Conservation (phyloP, 1,284 basidiomycete genomes). For the Retiboletus fuscus region DNA sequence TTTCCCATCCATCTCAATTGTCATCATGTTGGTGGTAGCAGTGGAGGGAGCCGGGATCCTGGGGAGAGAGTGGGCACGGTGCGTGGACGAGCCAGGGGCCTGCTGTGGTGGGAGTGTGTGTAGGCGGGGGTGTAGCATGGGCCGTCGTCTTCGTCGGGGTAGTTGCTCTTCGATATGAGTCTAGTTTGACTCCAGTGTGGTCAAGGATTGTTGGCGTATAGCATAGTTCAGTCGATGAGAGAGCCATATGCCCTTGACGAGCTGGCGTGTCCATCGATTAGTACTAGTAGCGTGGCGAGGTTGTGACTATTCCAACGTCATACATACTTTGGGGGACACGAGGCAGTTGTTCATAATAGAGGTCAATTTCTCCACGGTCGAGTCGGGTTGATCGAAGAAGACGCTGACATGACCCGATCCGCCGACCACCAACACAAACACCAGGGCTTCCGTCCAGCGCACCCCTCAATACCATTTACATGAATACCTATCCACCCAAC, state of each 20-base stretch:
- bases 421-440: too few relatives aligned
- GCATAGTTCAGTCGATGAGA: constrained; percentile 14
- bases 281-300: too few relatives aligned
- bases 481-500: too few relatives aligned
- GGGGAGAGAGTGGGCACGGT: constrained; percentile 28
- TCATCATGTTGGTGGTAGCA: constrained; percentile 40
- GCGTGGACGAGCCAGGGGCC: constrained; percentile 25
- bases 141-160: constrained; percentile 36
- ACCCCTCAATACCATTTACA: too few relatives aligned
- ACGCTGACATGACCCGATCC: too few relatives aligned
- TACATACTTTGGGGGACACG: too few relatives aligned
- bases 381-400: too few relatives aligned
- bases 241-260: neutral
- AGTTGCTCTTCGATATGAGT: constrained; percentile 21
- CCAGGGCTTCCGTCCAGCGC: too few relatives aligned
- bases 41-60: constrained; percentile 26
- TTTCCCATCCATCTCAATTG: constrained; percentile 37
- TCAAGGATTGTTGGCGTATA: neutral
- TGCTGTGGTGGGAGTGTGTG: constrained; percentile 30
- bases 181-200: constrained; percentile 14
- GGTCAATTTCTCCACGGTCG: too few relatives aligned
- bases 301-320: too few relatives aligned
- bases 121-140: constrained; percentile 24
- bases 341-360: too few relatives aligned
- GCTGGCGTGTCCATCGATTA: too few relatives aligned